Percentiles rank a stretch among this genome's conserved stretches.
These are phyloP conservation scores for Auricularia sp. DNA, from an alignment of 768 basidiomycete genomes.

Conservation along the genomic window DNA sequence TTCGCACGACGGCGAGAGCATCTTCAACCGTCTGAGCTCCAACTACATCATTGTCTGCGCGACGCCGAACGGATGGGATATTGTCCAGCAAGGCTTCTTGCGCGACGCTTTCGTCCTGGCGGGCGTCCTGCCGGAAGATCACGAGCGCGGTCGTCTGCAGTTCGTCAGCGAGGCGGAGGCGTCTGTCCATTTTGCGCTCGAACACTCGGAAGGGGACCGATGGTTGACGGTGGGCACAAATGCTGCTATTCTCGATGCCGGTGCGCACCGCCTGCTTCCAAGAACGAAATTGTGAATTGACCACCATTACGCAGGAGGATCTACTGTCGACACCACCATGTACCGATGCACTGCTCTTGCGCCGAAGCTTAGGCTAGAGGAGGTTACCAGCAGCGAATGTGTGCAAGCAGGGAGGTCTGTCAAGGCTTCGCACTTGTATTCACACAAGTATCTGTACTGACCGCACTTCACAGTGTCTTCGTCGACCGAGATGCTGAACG, in stretches of 20 bases:
- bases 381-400: neutral
- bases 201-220: neutral
- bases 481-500: neutral
- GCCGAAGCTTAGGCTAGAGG: conserved; percentile 2
- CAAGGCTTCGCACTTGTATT: neutral
- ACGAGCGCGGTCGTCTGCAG: neutral
- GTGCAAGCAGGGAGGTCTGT: neutral
- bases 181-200: conserved; percentile 6
- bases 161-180: conserved; percentile 7
- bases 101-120: neutral
- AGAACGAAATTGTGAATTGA: too few species aligned
- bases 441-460: neutral
- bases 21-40: neutral
- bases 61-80: conserved; percentile 4
- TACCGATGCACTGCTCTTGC: neutral
- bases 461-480: neutral
- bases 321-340: conserved; percentile 5
- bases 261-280: neutral
- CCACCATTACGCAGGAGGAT: neutral
- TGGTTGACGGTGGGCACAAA: neutral
- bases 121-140: neutral
- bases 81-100: conserved; percentile 1
- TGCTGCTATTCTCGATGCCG: conserved; percentile 1
- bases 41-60: neutral
- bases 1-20: conserved; percentile 3